Evolutionary conservation across 176 grass and related monocot species (phyloP), one percentile per base, ranked within the genome.

Genomic region (Neostapfia colusana): DNA sequence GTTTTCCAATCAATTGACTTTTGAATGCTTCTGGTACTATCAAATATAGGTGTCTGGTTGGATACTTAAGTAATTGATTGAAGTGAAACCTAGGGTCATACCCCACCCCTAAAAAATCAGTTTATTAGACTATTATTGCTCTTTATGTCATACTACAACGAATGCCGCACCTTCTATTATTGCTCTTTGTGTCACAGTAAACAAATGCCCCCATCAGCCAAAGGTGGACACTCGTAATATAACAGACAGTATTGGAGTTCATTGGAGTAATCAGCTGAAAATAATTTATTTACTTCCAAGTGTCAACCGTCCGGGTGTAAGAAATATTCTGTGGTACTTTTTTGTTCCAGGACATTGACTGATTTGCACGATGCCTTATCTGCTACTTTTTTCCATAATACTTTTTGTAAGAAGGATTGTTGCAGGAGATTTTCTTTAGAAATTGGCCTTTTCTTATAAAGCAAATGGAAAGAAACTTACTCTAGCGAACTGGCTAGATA

Each of bases 401-500:
- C 0, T 18, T 83, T 42, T 4, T 49, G 14, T 46, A 24, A 2
- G 10, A 56, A 72, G 44, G 49, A 80, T 39, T 42, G 21, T 4
- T 14, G 4, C 2, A 24, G 71, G 8, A 16, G 42, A 10, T 14
- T 42, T 65, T 85, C 14, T 39, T 27, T 42, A 50, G 57, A n/a
- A 68, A 13, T 13, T 38, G 4, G 2, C 18, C 4, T 25, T 34
- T 71, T 21, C 63, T 62, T 31, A 14, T 10, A 48, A 28, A 56
- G 60, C 46, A 71, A 78, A 79, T 3, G 75, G 9, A 42, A 46
- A 44, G 10, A 65, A 72, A 65, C 10, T 18, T 56, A 37, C 8
- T 18, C 39, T 65, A 63, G 8, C 7, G 4, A 53, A 63, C 58
- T 12, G 7, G 6, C 10, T 16, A 62, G 25, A 41, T 58, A 31